Conservation (phyloP, 805 yeast genomes). For the Helenozyma rhizophorensis region DNA sequence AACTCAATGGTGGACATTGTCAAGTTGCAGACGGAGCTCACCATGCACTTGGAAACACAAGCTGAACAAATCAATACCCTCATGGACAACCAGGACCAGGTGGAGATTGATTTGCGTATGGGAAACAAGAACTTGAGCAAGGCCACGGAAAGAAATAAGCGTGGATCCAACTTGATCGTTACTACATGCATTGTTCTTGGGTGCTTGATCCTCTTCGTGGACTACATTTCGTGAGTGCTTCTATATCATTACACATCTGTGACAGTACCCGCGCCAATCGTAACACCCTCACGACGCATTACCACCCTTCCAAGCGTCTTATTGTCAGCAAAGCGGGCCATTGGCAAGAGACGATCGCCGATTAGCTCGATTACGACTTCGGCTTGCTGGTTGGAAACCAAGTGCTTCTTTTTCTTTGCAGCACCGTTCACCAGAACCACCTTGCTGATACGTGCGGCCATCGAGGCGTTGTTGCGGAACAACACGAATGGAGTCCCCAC, state of each 20-base stretch:
- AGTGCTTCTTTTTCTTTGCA: constrained; percentile 49
- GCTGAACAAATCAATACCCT: constrained; percentile 62
- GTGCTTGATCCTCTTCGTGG: constrained; percentile 50
- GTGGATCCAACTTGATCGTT: constrained; percentile 52
- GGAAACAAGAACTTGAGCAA: constrained; percentile 69
- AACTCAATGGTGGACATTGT: constrained; percentile 68
- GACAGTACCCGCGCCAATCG: constrained; percentile 64
- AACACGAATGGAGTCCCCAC: constrained; percentile 76
- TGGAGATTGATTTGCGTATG: constrained; percentile 57
- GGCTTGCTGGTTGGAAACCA: constrained; percentile 58
- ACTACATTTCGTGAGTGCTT: constrained; percentile 27
- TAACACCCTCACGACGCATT: constrained; percentile 62
- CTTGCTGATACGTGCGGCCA: constrained; percentile 61
- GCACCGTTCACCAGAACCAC: constrained; percentile 26
- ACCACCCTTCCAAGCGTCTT: constrained; percentile 62
- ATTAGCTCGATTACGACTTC: constrained; percentile 50
- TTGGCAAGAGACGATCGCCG: constrained; percentile 46
- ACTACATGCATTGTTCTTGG: constrained; percentile 54
- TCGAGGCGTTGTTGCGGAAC: constrained; percentile 70
- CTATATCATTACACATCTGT: constrained; percentile 10
- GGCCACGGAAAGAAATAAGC: constrained; percentile 64
- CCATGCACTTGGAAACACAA: constrained; percentile 69
- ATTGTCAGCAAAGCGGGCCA: constrained; percentile 45
- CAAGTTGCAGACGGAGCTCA: constrained; percentile 67
- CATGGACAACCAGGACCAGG: constrained; percentile 62